A percentile compares a stretch with the other conserved stretches of the same genome.
Conservation (phyloP, 257 asterid species). For the Solanum pimpinellifolium region DNA sequence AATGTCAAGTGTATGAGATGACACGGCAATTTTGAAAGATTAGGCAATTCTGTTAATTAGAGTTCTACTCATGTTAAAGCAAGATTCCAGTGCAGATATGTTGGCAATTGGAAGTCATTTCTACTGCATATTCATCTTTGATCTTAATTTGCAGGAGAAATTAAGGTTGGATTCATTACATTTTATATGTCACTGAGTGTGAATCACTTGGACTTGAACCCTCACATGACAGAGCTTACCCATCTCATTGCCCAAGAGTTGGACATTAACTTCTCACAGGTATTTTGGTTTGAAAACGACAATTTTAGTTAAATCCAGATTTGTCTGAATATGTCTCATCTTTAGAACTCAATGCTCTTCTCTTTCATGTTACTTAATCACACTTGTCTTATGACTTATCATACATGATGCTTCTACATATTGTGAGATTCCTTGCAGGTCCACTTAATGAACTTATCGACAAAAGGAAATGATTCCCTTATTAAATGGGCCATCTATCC, state of each 20-base stretch:
- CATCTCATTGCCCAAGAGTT: slow-evolving; percentile 51
- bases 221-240: slow-evolving; percentile 59
- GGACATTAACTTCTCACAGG: slow-evolving; percentile 63
- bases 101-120: background rate
- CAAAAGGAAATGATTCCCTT: slow-evolving; percentile 53
- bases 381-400: slow-evolving; percentile 1
- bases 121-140: background rate
- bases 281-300: slow-evolving; percentile 15
- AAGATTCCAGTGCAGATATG: background rate
- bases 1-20: background rate
- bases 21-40: background rate
- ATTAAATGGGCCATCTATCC: slow-evolving; percentile 70
- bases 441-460: slow-evolving; percentile 43
- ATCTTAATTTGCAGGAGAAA: slow-evolving; percentile 46
- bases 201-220: slow-evolving; percentile 65
- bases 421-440: slow-evolving; percentile 46
- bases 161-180: slow-evolving; percentile 45
- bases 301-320: background rate
- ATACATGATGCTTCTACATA: slow-evolving; percentile 5
- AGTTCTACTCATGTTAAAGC: background rate
- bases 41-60: background rate
- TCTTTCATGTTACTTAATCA: background rate
- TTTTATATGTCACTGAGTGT: slow-evolving; percentile 50
- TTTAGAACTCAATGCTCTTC: background rate
- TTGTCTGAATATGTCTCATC: background rate